Base-by-base conservation (phyloP, 192 early-diverging fungal species). In the Coemansia sp. region DNA sequence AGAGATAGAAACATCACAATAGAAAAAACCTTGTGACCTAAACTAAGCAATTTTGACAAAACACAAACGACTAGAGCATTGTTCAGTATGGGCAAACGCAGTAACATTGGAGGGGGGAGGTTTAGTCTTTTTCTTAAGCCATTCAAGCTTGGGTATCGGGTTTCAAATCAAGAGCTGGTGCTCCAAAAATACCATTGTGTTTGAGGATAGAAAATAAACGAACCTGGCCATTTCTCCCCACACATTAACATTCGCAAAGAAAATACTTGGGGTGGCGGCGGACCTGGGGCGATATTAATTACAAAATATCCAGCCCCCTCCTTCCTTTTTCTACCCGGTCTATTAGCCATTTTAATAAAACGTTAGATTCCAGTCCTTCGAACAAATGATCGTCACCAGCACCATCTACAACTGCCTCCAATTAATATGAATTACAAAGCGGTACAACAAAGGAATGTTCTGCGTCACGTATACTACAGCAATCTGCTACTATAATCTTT, bases 1-100 rank as follows among this genome's bases (percentile, higher is more conserved):
- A 34, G 34, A 34, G 3, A 45, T n/a, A 45, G 43, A 18, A 15
- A 45, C 3, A 18, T 26, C 25, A 26, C 1, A 12, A 56, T 49
- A 56, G 31, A 33, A 29, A 29, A 16, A 31, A 2, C 15, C 40
- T 42, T 42, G 40, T 42, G 34, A 34, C 34, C 34, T 34, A 29
- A 52, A 28, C 46, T 3, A 21, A 53, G 26, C 28, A 53, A 53
- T 53, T 4, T 51, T 28, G n/a, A 51, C 49, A 13, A 10, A 33
- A 29, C 16, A 56, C 13, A 33, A 29, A 7, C 10, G 2, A 31
- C 29, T 8, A 16, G 31, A 33, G 7, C 29, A 56, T 34, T 57
- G 31, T 57, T 57, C 25, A 57, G 23, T 57, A 57, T 57, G 55
- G 55, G 55, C 55, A 57, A 21, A 33, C 0, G 25, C 55, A 57